phyloP scores from a whole-genome alignment of 441 rosid genomes.

The Raphanus hybrid region DNA sequence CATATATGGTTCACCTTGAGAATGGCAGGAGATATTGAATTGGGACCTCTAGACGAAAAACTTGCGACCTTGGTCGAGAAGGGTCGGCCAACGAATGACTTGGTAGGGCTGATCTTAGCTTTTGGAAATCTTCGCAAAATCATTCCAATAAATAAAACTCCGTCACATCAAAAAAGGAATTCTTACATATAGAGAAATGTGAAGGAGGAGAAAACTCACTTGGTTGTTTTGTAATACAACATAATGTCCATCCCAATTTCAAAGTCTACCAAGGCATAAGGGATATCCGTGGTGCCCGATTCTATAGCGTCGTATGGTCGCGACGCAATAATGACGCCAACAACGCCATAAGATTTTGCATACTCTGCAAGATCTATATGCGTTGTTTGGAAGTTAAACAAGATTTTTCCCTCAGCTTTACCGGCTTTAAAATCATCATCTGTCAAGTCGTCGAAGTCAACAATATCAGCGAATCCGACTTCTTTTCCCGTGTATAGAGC shows the following conservation, averaged over 20 bases:
- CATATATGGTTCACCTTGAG: slow-evolving; percentile 54
- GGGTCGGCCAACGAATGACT: slow-evolving; percentile 42
- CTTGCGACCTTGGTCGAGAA: slow-evolving; percentile 48
- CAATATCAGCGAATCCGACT: slow-evolving; percentile 30
- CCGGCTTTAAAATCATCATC: slow-evolving; percentile 12
- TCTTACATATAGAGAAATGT: background rate
- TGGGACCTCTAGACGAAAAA: slow-evolving; percentile 83
- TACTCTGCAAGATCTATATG: background rate
- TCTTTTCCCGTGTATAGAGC: slow-evolving; percentile 23
- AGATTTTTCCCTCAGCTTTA: slow-evolving; percentile 30
- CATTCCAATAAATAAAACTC: background rate
- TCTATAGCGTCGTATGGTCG: background rate
- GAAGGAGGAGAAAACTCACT: slow-evolving; percentile 28
- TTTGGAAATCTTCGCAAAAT: slow-evolving; percentile 39
- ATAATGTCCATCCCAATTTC: slow-evolving; percentile 51
- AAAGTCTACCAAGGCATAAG: slow-evolving; percentile 43
- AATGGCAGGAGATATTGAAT: slow-evolving; percentile 67
- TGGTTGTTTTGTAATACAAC: slow-evolving; percentile 47
- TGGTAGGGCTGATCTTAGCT: slow-evolving; percentile 47
- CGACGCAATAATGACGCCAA: slow-evolving; percentile 6
- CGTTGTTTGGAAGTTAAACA: slow-evolving; percentile 15
- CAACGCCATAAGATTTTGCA: background rate
- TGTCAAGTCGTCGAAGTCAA: slow-evolving; percentile 7
- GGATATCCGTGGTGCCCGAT: background rate
- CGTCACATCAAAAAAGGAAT: background rate